phyloP scores from a whole-genome alignment of 1,139 yeast genomes.

The Magnusiomyces ingens region DNA sequence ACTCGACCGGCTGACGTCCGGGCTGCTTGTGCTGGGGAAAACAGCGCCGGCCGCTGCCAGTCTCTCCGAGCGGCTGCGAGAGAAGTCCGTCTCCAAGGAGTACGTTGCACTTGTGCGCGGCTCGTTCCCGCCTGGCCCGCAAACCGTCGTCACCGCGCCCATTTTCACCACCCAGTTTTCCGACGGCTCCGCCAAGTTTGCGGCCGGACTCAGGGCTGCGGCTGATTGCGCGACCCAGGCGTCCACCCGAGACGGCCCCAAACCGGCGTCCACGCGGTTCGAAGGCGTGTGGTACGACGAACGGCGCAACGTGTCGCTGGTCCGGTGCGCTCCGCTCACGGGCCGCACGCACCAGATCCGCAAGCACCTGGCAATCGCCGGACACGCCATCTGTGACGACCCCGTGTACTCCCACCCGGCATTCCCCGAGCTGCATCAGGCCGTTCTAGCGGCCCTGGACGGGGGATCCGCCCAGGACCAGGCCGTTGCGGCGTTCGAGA shows the following conservation, averaged over 20 bases:
- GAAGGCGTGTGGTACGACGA: constrained; percentile 32
- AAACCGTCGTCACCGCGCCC: constrained; percentile 7
- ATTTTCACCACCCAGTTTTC: constrained; percentile 11
- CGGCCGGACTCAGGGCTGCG: not conserved
- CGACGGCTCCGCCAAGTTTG: constrained; percentile 6
- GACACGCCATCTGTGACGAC: constrained; percentile 66
- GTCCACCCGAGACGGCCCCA: constrained; percentile 7
- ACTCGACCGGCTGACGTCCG: constrained; percentile 69
- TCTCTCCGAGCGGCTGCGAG: constrained; percentile 42
- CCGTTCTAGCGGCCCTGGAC: not conserved
- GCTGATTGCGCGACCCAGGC: not conserved
- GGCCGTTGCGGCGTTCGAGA: not conserved
- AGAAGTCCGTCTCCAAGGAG: constrained; percentile 39
- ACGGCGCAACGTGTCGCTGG: constrained; percentile 44
- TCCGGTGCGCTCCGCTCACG: constrained; percentile 58
- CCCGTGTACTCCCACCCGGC: constrained; percentile 43
- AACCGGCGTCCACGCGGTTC: constrained; percentile 41
- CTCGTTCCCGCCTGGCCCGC: constrained; percentile 39
- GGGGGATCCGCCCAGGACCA: not conserved
- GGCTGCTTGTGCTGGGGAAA: constrained; percentile 56
- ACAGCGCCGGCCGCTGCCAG: constrained; percentile 39
- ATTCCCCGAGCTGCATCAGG: not conserved
- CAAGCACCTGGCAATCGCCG: constrained; percentile 59
- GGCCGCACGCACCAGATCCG: constrained; percentile 79
- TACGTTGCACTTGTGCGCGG: constrained; percentile 63